Conservation (phyloP, 768 basidiomycete genomes). For the Kwoniella heveanensis region DNA sequence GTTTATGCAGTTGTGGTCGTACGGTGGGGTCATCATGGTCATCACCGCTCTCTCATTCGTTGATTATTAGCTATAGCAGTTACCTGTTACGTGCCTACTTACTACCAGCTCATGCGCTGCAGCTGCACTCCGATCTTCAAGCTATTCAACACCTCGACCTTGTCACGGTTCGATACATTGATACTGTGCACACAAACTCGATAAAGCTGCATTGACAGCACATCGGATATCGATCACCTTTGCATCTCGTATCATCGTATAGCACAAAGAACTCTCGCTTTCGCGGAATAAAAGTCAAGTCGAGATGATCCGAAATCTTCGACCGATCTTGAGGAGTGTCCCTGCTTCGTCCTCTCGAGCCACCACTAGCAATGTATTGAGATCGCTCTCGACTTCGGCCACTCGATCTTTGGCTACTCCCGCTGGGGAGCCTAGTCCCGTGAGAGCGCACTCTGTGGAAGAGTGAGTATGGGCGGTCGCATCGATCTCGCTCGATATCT, state of each 20-base stretch:
- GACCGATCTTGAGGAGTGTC: constrained; percentile 12
- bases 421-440: constrained; percentile 38
- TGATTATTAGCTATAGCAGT: no score
- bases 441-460: constrained; percentile 53
- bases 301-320: constrained; percentile 21
- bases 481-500: no score
- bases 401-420: constrained; percentile 45
- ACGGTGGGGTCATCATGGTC: constrained; percentile 5
- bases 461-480: constrained; percentile 50
- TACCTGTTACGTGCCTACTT: constrained; percentile 3
- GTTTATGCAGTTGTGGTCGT: not conserved
- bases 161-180: no score
- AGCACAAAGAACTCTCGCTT: not conserved
- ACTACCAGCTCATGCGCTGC: not conserved
- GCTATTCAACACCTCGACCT: not conserved
- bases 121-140: constrained; percentile 4
- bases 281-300: not conserved
- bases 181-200: no score
- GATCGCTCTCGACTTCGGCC: constrained; percentile 32
- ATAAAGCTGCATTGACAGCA: constrained; percentile 23
- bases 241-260: not conserved
- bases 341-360: constrained; percentile 18
- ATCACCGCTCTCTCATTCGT: constrained; percentile 6
- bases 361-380: constrained; percentile 8
- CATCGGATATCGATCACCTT: not conserved